These are phyloP conservation scores for Schwanniomyces pseudopolymorphus DNA, from an alignment of 805 yeast genomes.

Conservation along the genomic window DNA sequence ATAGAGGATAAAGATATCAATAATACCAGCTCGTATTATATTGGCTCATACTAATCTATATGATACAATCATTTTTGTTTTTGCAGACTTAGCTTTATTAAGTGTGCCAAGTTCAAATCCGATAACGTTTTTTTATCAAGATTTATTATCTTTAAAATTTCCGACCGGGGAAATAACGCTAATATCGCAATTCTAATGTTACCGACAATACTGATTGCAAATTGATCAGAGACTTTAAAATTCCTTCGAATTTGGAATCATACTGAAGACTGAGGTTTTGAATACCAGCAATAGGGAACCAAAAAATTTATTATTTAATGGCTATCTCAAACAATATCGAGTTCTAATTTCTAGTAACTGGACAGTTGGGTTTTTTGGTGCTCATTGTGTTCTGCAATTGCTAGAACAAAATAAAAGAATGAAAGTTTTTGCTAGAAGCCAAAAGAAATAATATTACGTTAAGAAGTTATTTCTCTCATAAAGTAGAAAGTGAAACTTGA, in stretches of 20 bases:
- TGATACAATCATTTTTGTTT: too few species aligned
- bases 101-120: too few species aligned
- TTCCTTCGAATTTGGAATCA: too few species aligned
- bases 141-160: slow-evolving; percentile 14
- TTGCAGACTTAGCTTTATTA: too few species aligned
- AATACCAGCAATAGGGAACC: slow-evolving; percentile 1
- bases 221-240: too few species aligned
- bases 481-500: neutral
- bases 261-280: neutral
- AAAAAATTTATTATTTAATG: neutral
- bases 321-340: neutral
- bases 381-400: slow-evolving; percentile 13
- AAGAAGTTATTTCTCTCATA: neutral
- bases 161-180: too few species aligned
- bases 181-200: too few species aligned
- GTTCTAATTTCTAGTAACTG: slow-evolving; percentile 13
- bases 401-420: slow-evolving; percentile 4
- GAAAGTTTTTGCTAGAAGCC: slow-evolving; percentile 1
- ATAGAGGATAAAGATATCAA: too few species aligned
- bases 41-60: too few species aligned
- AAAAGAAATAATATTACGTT: slow-evolving; percentile 3
- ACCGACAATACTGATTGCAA: too few species aligned
- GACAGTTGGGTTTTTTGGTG: slow-evolving; percentile 20
- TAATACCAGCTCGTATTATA: too few species aligned
- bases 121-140: slow-evolving; percentile 35